These are phyloP conservation scores for Cucurbita maxima DNA, from an alignment of 306 rosid genomes.

Conservation along the genomic window DNA sequence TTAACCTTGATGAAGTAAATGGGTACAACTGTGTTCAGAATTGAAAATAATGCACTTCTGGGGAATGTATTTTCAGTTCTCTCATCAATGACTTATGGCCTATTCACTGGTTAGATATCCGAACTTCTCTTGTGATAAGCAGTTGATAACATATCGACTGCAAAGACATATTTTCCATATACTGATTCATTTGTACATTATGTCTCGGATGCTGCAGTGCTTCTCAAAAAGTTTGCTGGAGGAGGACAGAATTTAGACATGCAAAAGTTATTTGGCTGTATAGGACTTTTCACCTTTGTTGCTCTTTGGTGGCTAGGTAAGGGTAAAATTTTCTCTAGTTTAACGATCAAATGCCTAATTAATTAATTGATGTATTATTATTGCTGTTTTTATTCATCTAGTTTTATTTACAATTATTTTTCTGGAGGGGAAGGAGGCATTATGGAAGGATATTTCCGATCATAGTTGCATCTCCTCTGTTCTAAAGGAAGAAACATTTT, in stretches of 20 bases:
- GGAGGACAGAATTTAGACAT: conserved; percentile 18
- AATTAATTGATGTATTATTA: background rate
- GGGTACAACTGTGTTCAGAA: background rate
- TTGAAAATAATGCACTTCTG: conserved; percentile 1
- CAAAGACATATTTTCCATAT: background rate
- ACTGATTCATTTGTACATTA: background rate
- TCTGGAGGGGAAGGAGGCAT: background rate
- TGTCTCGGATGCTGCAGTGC: conserved; percentile 7
- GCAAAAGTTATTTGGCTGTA: conserved; percentile 16
- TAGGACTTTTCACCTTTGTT: conserved; percentile 16
- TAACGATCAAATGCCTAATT: background rate
- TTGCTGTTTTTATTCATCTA: too few species aligned
- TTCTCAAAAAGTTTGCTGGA: conserved; percentile 20
- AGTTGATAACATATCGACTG: background rate
- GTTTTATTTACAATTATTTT: background rate
- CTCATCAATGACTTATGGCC: conserved; percentile 16
- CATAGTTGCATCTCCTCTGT: background rate
- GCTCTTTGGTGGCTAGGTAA: conserved; percentile 22
- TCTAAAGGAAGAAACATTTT: background rate
- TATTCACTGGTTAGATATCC: conserved; percentile 12
- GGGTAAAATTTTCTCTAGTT: background rate
- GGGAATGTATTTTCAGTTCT: conserved; percentile 15
- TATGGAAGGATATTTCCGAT: background rate
- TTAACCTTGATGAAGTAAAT: background rate
- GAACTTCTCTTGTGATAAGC: background rate